These are phyloP conservation scores for Ustilago cynodontis DNA, from an alignment of 1,284 basidiomycete genomes.

Conservation along the genomic window DNA sequence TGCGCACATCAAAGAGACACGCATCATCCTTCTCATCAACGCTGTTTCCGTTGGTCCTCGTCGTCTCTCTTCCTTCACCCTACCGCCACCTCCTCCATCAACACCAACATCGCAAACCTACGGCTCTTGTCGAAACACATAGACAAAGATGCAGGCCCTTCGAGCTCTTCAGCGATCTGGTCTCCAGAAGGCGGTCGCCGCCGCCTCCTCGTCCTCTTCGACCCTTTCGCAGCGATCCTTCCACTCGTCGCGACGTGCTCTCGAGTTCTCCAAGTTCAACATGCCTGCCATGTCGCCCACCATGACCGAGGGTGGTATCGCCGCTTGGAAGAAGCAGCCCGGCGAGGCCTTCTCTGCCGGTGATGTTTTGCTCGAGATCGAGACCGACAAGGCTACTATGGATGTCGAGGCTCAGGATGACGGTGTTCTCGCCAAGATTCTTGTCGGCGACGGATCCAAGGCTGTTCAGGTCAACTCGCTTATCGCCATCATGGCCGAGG, in stretches of 20 bases:
- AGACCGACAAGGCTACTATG: conserved; percentile 70
- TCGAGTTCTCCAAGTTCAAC: conserved; percentile 77
- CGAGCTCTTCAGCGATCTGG: conserved; percentile 55
- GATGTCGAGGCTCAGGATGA: conserved; percentile 72
- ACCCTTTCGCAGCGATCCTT: conserved; percentile 51
- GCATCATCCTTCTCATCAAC: not conserved
- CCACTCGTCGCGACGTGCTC: conserved; percentile 52
- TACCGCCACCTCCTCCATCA: conserved; percentile 6
- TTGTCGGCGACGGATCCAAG: conserved; percentile 66
- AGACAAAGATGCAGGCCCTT: conserved; percentile 47
- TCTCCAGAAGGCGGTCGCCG: conserved; percentile 48
- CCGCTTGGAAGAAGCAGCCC: conserved; percentile 96
- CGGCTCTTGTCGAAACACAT: conserved; percentile 10
- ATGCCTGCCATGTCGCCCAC: conserved; percentile 99
- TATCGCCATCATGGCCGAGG: conserved; percentile 71
- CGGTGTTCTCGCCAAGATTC: conserved; percentile 71
- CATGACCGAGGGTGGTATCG: conserved; percentile 99
- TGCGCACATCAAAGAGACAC: not conserved
- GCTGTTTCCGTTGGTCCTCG: not conserved
- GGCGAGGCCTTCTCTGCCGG: conserved; percentile 89
- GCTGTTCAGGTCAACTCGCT: conserved; percentile 69
- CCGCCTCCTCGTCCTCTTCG: conserved; percentile 39
- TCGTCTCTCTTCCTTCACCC: not conserved
- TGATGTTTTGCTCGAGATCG: conserved; percentile 94
- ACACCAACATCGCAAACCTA: conserved; percentile 11